These are phyloP conservation scores for Amphirosellinia nigrospora DNA, from an alignment of 495 filamentous ascomycete species.

Conservation along the genomic window DNA sequence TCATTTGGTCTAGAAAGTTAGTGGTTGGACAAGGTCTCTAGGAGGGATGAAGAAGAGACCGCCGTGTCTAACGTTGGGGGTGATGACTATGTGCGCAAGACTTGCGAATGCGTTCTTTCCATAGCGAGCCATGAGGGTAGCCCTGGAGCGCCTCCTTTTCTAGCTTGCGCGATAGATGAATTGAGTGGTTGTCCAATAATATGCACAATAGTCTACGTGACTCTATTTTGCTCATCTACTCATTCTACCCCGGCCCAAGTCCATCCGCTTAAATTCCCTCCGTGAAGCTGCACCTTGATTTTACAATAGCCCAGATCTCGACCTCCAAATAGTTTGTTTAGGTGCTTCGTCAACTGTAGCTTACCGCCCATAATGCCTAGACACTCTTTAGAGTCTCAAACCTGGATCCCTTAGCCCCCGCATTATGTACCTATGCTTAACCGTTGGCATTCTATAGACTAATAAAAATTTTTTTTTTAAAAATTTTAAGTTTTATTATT, in stretches of 20 bases:
- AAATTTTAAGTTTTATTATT: too few relatives aligned
- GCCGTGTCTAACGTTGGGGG: slow-evolving; percentile 3
- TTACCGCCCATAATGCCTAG: not conserved
- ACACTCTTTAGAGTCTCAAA: not conserved
- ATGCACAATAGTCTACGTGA: not conserved
- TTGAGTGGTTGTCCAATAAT: slow-evolving; percentile 20
- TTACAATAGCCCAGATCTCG: not conserved
- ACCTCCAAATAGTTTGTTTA: not conserved
- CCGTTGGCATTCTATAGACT: not conserved
- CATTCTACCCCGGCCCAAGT: not conserved
- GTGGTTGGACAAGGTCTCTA: slow-evolving; percentile 25
- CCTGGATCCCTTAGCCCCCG: not conserved
- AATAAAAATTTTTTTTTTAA: too few relatives aligned
- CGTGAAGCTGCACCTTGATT: not conserved
- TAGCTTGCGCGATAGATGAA: slow-evolving; percentile 25
- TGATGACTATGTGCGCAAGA: slow-evolving; percentile 16
- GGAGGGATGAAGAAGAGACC: slow-evolving; percentile 3
- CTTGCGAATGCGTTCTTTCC: slow-evolving; percentile 23
- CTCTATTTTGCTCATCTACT: not conserved
- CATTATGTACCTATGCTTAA: not conserved
- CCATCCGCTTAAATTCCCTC: not conserved
- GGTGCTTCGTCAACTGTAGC: not conserved
- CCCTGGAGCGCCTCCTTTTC: slow-evolving; percentile 24
- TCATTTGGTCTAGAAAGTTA: slow-evolving; percentile 27
- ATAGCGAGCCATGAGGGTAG: slow-evolving; percentile 25